phyloP scores from a whole-genome alignment of 768 basidiomycete species.

The Tricholoma hemisulphureum region DNA sequence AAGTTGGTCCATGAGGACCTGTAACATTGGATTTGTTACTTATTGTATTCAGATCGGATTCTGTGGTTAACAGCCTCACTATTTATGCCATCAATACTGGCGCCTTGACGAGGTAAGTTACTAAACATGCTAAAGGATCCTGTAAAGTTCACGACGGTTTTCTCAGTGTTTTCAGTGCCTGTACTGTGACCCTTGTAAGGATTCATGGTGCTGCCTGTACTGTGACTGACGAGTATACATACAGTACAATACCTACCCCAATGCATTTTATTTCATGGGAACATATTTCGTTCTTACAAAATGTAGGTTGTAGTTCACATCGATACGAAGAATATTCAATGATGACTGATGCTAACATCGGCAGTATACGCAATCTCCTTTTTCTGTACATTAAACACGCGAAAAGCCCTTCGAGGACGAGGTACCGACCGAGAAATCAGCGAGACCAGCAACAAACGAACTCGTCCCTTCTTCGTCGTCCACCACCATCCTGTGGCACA shows the following conservation, averaged over 20 bases:
- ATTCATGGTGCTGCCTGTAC: neutral
- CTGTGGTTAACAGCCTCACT: slow-evolving; percentile 53
- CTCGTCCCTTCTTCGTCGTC: neutral
- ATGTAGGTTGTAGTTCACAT: neutral
- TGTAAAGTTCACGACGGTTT: neutral
- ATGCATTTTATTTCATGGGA: slow-evolving; percentile 5
- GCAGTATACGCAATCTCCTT: slow-evolving; percentile 44
- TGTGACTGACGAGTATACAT: neutral
- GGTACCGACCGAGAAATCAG: slow-evolving; percentile 45
- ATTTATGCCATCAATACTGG: slow-evolving; percentile 67
- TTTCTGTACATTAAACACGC: slow-evolving; percentile 53
- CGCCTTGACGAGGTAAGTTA: slow-evolving; percentile 50
- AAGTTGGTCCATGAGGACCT: slow-evolving; percentile 21
- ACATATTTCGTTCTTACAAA: slow-evolving; percentile 3
- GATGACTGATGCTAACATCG: neutral
- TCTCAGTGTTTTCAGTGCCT: neutral
- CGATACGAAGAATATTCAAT: neutral
- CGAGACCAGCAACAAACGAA: slow-evolving; percentile 12
- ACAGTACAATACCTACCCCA: neutral
- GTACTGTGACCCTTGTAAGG: slow-evolving; percentile 1
- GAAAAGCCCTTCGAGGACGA: slow-evolving; percentile 46
- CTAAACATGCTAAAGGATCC: neutral
- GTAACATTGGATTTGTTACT: neutral
- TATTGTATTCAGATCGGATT: slow-evolving; percentile 42
- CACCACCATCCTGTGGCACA: neutral